Evolutionary conservation across 2,329 filamentous ascomycete genomes (phyloP).

Genomic region (Fusarium redolens): DNA sequence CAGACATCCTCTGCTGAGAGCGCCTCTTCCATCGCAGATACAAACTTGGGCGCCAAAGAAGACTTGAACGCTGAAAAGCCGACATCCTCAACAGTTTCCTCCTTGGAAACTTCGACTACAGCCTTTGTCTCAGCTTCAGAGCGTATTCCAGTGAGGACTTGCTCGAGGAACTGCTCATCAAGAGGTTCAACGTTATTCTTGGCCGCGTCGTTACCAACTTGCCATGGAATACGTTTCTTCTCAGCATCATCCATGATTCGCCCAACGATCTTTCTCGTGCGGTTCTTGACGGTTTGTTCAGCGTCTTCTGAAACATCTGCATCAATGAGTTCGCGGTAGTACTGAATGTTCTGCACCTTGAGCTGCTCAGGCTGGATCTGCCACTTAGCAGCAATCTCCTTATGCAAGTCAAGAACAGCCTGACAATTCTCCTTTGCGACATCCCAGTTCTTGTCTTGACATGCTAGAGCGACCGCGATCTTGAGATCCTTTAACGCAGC

Average conservation of each 20-base stretch:
- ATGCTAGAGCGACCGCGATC: background rate
- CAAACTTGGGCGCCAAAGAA: background rate
- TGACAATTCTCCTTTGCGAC: background rate
- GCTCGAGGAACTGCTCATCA: background rate
- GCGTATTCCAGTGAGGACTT: background rate
- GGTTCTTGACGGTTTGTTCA: background rate
- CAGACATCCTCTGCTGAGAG: slow-evolving; percentile 1
- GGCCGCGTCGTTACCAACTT: slow-evolving; percentile 1
- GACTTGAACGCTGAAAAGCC: background rate
- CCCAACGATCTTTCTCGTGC: background rate
- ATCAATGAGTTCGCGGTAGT: background rate
- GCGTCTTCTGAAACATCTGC: background rate
- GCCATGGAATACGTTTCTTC: slow-evolving; percentile 2
- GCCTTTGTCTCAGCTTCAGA: fast-evolving
- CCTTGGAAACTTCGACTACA: fast-evolving
- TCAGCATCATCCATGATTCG: slow-evolving; percentile 10
- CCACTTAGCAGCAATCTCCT: background rate
- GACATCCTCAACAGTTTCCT: fast-evolving
- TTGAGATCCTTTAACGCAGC: slow-evolving; percentile 15
- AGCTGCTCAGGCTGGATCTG: background rate
- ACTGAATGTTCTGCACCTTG: slow-evolving; percentile 10
- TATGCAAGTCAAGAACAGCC: background rate
- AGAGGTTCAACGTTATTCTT: slow-evolving; percentile 2
- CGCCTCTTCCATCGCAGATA: background rate
- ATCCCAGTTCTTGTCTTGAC: background rate